Evolutionary conservation across 495 filamentous ascomycete genomes (phyloP).

Genomic region (Emericellopsis terricola): DNA sequence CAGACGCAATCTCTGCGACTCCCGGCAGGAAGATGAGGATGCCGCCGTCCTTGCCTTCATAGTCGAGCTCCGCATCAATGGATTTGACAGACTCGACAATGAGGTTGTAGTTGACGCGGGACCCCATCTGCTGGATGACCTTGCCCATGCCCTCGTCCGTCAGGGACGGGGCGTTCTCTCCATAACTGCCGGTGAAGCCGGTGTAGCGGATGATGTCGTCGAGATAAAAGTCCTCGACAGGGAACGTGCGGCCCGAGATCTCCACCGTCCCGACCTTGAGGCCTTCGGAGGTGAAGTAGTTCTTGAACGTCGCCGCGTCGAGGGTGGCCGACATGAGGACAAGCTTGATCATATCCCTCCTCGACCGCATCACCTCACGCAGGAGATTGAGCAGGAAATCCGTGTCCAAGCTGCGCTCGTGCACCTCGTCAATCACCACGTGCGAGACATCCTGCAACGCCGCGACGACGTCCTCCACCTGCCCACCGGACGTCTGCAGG

Average conservation of each 20-base stretch:
- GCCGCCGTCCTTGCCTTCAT: slow-evolving; percentile 47
- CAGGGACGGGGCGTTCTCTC: slow-evolving; percentile 10
- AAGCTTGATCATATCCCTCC: slow-evolving; percentile 64
- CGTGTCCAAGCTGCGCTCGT: slow-evolving; percentile 88
- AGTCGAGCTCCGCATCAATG: slow-evolving; percentile 55
- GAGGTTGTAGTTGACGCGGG: slow-evolving; percentile 83
- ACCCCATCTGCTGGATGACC: slow-evolving; percentile 55
- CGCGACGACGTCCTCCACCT: slow-evolving; percentile 55
- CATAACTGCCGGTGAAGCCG: slow-evolving; percentile 38
- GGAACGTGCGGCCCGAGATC: slow-evolving; percentile 78
- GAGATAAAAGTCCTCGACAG: slow-evolving; percentile 77
- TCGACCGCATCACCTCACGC: slow-evolving; percentile 58
- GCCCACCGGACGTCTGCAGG: slow-evolving; percentile 70
- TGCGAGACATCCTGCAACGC: slow-evolving; percentile 82
- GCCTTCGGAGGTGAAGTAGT: slow-evolving; percentile 55
- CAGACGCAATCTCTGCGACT: slow-evolving; percentile 69
- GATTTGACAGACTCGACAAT: slow-evolving; percentile 58
- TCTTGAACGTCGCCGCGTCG: slow-evolving; percentile 70
- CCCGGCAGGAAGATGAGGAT: slow-evolving; percentile 90
- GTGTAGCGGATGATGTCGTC: slow-evolving; percentile 76
- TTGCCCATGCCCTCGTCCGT: slow-evolving; percentile 35
- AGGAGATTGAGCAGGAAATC: slow-evolving; percentile 84
- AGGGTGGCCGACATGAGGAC: slow-evolving; percentile 97
- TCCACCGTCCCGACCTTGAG: slow-evolving; percentile 58
- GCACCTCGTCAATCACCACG: slow-evolving; percentile 92